phyloP scores from a whole-genome alignment of 176 grass and related monocot genomes.

The Avena atlantica region DNA sequence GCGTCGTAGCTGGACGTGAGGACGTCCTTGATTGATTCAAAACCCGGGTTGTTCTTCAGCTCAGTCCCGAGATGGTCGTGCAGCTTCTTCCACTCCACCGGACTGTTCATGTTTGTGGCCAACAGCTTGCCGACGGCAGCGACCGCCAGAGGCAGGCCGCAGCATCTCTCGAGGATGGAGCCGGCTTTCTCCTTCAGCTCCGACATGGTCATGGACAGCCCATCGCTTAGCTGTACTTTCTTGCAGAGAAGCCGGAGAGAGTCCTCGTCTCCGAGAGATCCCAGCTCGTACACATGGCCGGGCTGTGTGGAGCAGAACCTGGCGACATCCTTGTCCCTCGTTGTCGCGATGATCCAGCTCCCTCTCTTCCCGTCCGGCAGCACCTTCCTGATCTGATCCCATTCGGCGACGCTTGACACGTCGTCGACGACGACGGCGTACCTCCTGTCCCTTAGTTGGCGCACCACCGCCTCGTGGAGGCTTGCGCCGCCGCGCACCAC shows the following conservation, averaged over 20 bases:
- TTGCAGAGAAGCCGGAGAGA: not conserved
- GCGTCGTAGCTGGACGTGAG: conserved; percentile 26
- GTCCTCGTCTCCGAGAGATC: not conserved
- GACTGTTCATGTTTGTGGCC: not conserved
- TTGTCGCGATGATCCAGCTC: conserved; percentile 13
- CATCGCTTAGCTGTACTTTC: not conserved
- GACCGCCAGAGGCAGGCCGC: conserved; percentile 13
- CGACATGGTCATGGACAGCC: not conserved
- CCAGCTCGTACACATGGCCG: not conserved
- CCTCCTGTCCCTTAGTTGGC: not conserved
- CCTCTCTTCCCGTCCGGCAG: not conserved
- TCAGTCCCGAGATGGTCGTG: conserved; percentile 28
- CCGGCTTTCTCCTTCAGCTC: not conserved
- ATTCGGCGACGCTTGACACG: not conserved
- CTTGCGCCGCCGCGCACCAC: not conserved
- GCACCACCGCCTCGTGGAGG: not conserved
- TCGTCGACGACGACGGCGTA: conserved; percentile 14
- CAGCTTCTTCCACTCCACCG: conserved; percentile 41
- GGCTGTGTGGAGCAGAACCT: not conserved
- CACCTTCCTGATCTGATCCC: conserved; percentile 1
- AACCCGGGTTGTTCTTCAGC: conserved; percentile 29
- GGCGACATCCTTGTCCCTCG: not conserved
- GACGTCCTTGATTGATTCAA: conserved; percentile 17
- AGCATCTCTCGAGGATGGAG: not conserved
- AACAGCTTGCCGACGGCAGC: conserved; percentile 4